Conservation (phyloP, 768 basidiomycete species). For the Amanita rubescens region DNA sequence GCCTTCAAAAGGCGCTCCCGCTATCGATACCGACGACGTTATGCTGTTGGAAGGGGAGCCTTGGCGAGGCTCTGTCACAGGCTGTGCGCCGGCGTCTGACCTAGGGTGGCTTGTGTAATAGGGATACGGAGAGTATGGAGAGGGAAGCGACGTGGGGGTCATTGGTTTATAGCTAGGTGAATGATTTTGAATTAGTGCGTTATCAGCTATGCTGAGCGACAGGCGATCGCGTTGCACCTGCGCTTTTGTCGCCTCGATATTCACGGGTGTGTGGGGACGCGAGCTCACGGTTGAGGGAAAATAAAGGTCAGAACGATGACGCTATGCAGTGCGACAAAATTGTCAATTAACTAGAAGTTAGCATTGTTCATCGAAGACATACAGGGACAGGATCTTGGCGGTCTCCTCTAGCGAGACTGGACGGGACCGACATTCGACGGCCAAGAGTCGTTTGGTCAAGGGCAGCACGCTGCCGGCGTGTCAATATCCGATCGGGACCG, state of each 20-base stretch:
- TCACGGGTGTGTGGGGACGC: constrained; percentile 33
- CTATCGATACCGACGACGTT: constrained; percentile 45
- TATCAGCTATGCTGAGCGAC: constrained; percentile 21
- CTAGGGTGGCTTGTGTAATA: constrained; percentile 37
- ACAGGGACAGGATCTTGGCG: constrained; percentile 12
- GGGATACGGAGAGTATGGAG: constrained; percentile 36
- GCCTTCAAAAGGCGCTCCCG: constrained; percentile 15
- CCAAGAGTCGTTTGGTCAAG: constrained; percentile 20
- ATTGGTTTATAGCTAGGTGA: constrained; percentile 39
- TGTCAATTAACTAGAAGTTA: constrained; percentile 10
- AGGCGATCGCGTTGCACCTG: constrained; percentile 24
- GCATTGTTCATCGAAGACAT: constrained; percentile 9
- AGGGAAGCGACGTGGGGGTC: constrained; percentile 37
- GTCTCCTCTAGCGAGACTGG: constrained; percentile 13
- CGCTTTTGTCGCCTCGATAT: constrained; percentile 24
- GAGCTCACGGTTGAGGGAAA: constrained; percentile 27
- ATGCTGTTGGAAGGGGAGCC: constrained; percentile 59
- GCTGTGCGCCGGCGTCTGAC: constrained; percentile 32
- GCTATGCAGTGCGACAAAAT: constrained; percentile 10
- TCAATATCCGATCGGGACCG: constrained; percentile 39
- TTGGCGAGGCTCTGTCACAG: constrained; percentile 35
- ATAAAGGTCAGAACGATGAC: constrained; percentile 24
- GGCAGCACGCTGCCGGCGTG: constrained; percentile 34
- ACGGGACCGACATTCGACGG: constrained; percentile 17
- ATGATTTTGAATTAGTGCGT: constrained; percentile 21